phyloP scores from a whole-genome alignment of 345 rosid species.

The Salix exigua region DNA sequence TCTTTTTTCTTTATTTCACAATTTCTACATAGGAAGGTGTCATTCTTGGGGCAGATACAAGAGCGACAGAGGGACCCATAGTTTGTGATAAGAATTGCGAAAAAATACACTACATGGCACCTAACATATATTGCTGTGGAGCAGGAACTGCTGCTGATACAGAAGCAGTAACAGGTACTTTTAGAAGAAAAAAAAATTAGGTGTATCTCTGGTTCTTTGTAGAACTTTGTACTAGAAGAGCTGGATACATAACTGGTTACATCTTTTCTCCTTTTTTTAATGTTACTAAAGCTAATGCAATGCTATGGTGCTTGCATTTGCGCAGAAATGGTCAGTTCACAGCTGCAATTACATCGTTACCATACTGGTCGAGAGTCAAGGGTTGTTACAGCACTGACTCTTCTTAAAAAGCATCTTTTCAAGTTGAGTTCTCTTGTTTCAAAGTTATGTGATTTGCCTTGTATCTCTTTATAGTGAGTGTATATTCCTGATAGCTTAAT shows the following conservation, averaged over 20 bases:
- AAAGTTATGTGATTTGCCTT: not conserved
- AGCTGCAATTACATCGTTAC: slow-evolving; percentile 69
- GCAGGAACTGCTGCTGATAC: slow-evolving; percentile 99
- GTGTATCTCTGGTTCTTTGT: not conserved
- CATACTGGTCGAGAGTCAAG: slow-evolving; percentile 78
- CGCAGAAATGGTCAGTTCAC: slow-evolving; percentile 83
- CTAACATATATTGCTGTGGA: slow-evolving; percentile 94
- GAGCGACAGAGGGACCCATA: slow-evolving; percentile 94
- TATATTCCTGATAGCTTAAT: slow-evolving; percentile 17
- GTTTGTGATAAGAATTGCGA: slow-evolving; percentile 98
- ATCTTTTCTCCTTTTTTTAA: not conserved
- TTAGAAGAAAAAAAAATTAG: not conserved
- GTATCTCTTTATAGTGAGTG: not conserved
- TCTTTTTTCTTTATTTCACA: not conserved
- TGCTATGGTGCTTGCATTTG: not conserved
- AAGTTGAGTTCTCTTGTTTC: slow-evolving; percentile 35
- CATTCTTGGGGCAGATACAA: slow-evolving; percentile 89
- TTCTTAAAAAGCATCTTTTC: slow-evolving; percentile 76
- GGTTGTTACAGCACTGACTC: slow-evolving; percentile 76
- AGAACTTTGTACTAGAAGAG: not conserved
- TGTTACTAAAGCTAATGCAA: not conserved
- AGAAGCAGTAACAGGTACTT: slow-evolving; percentile 89
- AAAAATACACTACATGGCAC: slow-evolving; percentile 98
- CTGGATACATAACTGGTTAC: not conserved
- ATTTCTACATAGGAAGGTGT: slow-evolving; percentile 64